These are phyloP conservation scores for Venturia asperata DNA, from an alignment of 2,329 filamentous ascomycete genomes.

Conservation along the genomic window DNA sequence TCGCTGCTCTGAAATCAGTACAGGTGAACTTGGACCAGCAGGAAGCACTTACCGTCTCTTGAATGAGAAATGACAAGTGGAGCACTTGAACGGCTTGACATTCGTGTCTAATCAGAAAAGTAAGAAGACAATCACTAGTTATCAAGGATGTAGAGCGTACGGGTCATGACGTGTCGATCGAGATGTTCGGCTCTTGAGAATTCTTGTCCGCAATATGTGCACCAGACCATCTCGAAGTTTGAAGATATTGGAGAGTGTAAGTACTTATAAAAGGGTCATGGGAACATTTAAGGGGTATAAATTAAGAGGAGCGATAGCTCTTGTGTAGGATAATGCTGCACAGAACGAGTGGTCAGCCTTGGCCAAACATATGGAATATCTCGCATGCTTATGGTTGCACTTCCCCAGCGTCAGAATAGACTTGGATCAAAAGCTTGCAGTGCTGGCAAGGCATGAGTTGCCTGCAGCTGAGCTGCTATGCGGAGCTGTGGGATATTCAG, in stretches of 20 bases:
- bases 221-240: conserved; percentile 42
- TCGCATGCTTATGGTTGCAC: conserved; percentile 12
- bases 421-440: background rate
- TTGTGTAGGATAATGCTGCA: conserved; percentile 9
- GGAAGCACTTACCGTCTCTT: conserved; percentile 39
- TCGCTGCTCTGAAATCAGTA: conserved; percentile 32
- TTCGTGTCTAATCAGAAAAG: conserved; percentile 38
- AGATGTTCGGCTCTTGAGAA: conserved; percentile 48
- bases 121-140: background rate
- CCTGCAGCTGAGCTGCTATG: conserved; percentile 6
- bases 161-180: conserved; percentile 43
- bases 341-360: conserved; percentile 14
- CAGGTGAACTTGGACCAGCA: background rate
- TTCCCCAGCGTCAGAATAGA: conserved; percentile 12
- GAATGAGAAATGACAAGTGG: conserved; percentile 49
- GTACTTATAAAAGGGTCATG: conserved; percentile 2
- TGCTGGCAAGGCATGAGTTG: conserved; percentile 11
- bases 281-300: conserved; percentile 8
- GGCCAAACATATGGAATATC: conserved; percentile 7
- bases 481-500: conserved; percentile 3
- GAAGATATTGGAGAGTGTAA: background rate
- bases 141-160: conserved; percentile 30
- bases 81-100: conserved; percentile 49
- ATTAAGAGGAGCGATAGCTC: conserved; percentile 1
- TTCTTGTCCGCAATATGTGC: conserved; percentile 47